These are phyloP conservation scores for Moesziomyces parantarcticus DNA, from an alignment of 1,284 basidiomycete genomes.

Conservation along the genomic window DNA sequence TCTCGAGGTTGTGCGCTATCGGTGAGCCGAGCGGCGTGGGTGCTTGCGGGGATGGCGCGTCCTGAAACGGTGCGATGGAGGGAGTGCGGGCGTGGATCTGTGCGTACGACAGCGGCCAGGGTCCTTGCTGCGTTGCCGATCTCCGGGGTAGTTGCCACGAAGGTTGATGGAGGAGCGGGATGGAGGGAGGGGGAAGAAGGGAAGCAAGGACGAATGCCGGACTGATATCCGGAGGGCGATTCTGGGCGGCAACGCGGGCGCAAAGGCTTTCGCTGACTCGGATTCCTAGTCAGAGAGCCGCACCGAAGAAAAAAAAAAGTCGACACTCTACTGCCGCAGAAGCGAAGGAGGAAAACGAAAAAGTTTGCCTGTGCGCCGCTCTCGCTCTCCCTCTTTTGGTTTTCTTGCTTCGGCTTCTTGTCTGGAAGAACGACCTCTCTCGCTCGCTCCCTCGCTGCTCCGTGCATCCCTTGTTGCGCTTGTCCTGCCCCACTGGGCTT, in stretches of 20 bases:
- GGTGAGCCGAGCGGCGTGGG: too few species aligned
- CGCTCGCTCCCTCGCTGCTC: neutral
- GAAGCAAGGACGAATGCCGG: constrained; percentile 27
- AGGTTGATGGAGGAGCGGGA: constrained; percentile 5
- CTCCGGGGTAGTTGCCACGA: constrained; percentile 46
- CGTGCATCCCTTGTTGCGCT: too few species aligned
- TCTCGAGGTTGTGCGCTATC: too few species aligned
- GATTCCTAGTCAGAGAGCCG: constrained; percentile 8
- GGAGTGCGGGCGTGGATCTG: constrained; percentile 29
- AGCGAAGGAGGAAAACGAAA: constrained; percentile 2
- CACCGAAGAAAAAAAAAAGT: neutral
- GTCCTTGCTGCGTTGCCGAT: constrained; percentile 13
- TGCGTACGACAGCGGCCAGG: constrained; percentile 24
- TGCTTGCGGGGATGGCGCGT: too few species aligned
- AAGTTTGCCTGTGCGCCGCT: neutral
- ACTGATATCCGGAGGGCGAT: constrained; percentile 43
- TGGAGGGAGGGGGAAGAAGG: constrained; percentile 12
- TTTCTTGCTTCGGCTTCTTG: neutral
- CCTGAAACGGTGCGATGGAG: constrained; percentile 3
- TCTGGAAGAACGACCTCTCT: neutral
- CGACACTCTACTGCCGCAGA: constrained; percentile 1
- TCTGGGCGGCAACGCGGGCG: constrained; percentile 1
- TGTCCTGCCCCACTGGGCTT: too few species aligned
- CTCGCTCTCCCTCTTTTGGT: neutral
- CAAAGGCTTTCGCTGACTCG: neutral